phyloP scores from a whole-genome alignment of 257 asterid species.

The Handroanthus guayacan region DNA sequence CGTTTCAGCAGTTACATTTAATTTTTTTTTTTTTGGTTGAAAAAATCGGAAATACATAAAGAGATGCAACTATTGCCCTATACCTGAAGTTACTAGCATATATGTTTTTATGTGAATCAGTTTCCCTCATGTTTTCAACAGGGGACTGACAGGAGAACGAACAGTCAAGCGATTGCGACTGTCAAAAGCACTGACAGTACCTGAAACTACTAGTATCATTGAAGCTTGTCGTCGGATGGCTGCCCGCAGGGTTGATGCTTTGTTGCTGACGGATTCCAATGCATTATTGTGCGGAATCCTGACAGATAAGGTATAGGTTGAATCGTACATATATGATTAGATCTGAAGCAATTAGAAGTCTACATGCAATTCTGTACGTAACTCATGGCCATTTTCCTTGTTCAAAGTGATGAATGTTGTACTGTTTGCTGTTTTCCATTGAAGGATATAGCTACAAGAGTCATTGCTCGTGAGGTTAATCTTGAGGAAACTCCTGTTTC shows the following conservation, averaged over 20 bases:
- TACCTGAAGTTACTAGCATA: not conserved
- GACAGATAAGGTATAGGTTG: conserved; percentile 82
- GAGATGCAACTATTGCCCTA: not conserved
- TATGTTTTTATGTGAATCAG: conserved; percentile 7
- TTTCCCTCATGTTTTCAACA: conserved; percentile 45
- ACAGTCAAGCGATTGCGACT: conserved; percentile 93
- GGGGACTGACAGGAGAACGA: conserved; percentile 94
- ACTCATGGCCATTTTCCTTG: conserved; percentile 20
- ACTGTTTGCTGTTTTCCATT: conserved; percentile 26
- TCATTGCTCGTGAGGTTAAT: conserved; percentile 84
- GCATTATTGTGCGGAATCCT: conserved; percentile 94
- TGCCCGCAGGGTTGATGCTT: conserved; percentile 96
- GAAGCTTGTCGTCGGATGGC: conserved; percentile 99
- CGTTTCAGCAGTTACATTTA: conserved; percentile 21
- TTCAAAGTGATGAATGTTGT: conserved; percentile 22
- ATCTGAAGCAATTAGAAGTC: conserved; percentile 17
- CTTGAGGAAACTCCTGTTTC: conserved; percentile 90
- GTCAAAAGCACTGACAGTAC: conserved; percentile 91
- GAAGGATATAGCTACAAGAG: conserved; percentile 92
- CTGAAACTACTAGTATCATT: conserved; percentile 75
- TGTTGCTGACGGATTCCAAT: conserved; percentile 93
- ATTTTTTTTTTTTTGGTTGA: not conserved
- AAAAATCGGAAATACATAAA: conserved; percentile 1
- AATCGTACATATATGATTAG: conserved; percentile 20
- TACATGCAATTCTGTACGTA: conserved; percentile 14